A percentile compares a stretch with the other conserved stretches of the same genome.
phyloP scores from a whole-genome alignment of 208 protist species.

The Vickermania spadyakhi region DNA sequence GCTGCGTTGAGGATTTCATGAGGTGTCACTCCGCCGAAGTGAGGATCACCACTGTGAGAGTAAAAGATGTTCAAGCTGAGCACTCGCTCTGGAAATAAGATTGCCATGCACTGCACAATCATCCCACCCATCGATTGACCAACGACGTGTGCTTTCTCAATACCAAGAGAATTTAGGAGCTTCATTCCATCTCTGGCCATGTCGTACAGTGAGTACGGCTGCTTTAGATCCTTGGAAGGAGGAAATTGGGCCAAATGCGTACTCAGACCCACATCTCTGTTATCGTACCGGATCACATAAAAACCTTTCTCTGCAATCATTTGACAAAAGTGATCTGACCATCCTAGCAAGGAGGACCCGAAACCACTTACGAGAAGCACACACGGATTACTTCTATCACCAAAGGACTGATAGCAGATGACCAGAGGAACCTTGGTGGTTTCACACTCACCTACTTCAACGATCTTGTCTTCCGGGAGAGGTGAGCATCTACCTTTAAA shows the following conservation, averaged over 20 bases:
- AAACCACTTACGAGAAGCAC: slow-evolving; percentile 53
- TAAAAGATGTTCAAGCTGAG: slow-evolving; percentile 31
- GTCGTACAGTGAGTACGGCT: slow-evolving; percentile 42
- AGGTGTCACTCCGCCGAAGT: slow-evolving; percentile 1
- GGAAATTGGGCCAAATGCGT: slow-evolving; percentile 35
- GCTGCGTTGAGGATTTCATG: slow-evolving; percentile 18
- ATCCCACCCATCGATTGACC: slow-evolving; percentile 68
- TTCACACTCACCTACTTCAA: slow-evolving; percentile 27
- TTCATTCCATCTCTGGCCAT: slow-evolving; percentile 54
- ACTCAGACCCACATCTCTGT: slow-evolving; percentile 59
- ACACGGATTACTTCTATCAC: slow-evolving; percentile 34
- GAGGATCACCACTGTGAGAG: slow-evolving; percentile 38
- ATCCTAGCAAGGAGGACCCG: slow-evolving; percentile 8
- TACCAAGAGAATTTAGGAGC: slow-evolving; percentile 36
- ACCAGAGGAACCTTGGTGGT: slow-evolving; percentile 34
- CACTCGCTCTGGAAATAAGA: slow-evolving; percentile 33
- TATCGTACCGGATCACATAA: slow-evolving; percentile 66
- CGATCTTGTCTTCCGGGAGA: slow-evolving; percentile 37
- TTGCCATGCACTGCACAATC: slow-evolving; percentile 52
- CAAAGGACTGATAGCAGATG: slow-evolving; percentile 56
- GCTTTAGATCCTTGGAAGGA: slow-evolving; percentile 6
- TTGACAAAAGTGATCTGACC: slow-evolving; percentile 21
- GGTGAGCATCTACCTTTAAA: slow-evolving; percentile 9
- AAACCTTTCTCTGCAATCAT: slow-evolving; percentile 22
- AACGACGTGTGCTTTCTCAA: slow-evolving; percentile 41